Percentiles rank a stretch among this genome's conserved stretches.
Conservation (phyloP, 163 green algal species). For the Chlorella variabilis region DNA sequence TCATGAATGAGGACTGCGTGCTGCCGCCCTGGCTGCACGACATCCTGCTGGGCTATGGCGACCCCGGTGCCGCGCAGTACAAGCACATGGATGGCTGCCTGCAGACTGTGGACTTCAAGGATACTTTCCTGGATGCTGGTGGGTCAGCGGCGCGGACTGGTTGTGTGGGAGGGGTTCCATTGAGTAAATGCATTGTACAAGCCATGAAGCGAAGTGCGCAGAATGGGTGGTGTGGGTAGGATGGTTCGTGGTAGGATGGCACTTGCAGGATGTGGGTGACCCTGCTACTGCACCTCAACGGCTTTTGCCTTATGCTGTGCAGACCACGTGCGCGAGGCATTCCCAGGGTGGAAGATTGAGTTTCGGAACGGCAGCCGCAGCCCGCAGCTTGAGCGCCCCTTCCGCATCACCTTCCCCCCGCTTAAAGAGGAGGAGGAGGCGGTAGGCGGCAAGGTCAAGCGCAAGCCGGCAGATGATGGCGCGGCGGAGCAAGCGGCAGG, state of each 20-base stretch:
- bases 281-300: too few relatives aligned
- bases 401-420: conserved; percentile 81
- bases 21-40: conserved; percentile 96
- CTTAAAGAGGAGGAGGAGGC: conserved; percentile 22
- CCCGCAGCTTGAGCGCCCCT: conserved; percentile 60
- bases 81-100: conserved; percentile 57
- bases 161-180: too few relatives aligned
- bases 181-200: too few relatives aligned
- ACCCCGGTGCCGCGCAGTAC: conserved; percentile 83
- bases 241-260: too few relatives aligned
- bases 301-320: too few relatives aligned
- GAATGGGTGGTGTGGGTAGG: too few relatives aligned
- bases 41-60: conserved; percentile 97
- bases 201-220: too few relatives aligned
- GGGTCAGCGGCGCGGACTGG: neutral
- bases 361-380: conserved; percentile 46
- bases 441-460: conserved; percentile 24
- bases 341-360: conserved; percentile 77
- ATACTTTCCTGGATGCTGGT: conserved; percentile 94
- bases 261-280: too few relatives aligned
- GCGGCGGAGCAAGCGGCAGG: neutral
- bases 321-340: conserved; percentile 87
- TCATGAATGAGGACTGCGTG: conserved; percentile 84
- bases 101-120: conserved; percentile 83
- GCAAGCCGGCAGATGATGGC: conserved; percentile 34